Conservation (phyloP, 345 rosid genomes). For the Murraya paniculata region DNA sequence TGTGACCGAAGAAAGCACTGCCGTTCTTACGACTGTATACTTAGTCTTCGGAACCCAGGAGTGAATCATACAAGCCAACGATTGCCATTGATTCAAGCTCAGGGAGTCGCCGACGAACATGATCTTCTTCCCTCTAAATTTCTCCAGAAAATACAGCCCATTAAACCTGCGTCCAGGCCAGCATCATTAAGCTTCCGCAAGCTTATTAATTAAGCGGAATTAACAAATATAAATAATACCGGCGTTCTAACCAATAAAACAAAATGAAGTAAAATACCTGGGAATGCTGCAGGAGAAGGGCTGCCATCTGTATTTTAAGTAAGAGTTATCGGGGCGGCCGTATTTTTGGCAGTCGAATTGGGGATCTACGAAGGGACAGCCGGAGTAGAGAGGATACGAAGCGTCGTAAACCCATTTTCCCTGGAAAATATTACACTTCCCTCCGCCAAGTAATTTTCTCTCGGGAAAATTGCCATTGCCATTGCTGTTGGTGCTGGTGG, state of each 20-base stretch:
- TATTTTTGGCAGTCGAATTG: constrained; percentile 55
- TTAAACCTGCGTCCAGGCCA: constrained; percentile 54
- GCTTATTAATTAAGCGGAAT: not conserved
- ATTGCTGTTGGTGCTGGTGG: not conserved
- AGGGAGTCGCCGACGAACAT: constrained; percentile 98
- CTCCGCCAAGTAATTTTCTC: constrained; percentile 20
- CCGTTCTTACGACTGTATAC: constrained; percentile 34
- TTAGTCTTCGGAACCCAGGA: constrained; percentile 67
- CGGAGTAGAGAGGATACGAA: constrained; percentile 49
- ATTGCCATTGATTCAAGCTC: constrained; percentile 79
- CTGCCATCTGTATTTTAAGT: constrained; percentile 65
- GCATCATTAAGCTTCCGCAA: not conserved
- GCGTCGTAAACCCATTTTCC: constrained; percentile 64
- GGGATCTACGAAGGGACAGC: constrained; percentile 57
- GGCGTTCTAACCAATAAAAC: too few relatives aligned
- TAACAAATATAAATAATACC: too few relatives aligned
- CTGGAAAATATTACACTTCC: constrained; percentile 43
- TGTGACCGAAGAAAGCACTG: constrained; percentile 58
- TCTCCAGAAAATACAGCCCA: constrained; percentile 68
- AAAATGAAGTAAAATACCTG: constrained; percentile 20
- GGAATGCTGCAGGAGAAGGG: constrained; percentile 57
- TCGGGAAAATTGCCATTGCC: not conserved
- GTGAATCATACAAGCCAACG: constrained; percentile 69
- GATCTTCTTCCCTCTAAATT: constrained; percentile 88
- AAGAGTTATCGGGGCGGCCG: constrained; percentile 50